Percentiles rank a stretch among this genome's conserved stretches.
Evolutionary conservation across 306 rosid genomes (phyloP).

Genomic region (Ormosia emarginata): DNA sequence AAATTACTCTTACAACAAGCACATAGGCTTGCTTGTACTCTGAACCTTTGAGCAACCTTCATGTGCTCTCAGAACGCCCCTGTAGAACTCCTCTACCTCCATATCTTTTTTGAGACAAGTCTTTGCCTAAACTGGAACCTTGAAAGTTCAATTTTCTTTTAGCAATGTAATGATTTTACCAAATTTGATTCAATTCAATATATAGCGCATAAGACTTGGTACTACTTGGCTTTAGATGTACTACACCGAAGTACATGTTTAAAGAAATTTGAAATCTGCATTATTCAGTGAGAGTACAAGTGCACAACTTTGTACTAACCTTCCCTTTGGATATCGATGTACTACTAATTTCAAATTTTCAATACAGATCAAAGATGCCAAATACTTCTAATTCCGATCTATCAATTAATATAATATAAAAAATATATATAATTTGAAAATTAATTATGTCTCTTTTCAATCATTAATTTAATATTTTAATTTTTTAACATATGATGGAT

Average conservation of each 20-base stretch:
- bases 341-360: not conserved
- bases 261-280: not conserved
- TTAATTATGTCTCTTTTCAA: too few species aligned
- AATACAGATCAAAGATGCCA: not conserved
- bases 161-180: not conserved
- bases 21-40: not conserved
- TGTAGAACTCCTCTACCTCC: slow-evolving; percentile 32
- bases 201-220: not conserved
- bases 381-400: not conserved
- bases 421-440: too few species aligned
- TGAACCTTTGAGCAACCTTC: not conserved
- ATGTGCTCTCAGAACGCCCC: slow-evolving; percentile 50
- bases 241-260: not conserved
- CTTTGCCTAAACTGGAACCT: not conserved
- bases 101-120: not conserved
- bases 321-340: not conserved
- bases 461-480: too few species aligned
- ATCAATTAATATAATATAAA: too few species aligned
- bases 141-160: not conserved
- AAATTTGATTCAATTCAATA: not conserved
- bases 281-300: not conserved
- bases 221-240: slow-evolving; percentile 2
- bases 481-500: too few species aligned
- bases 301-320: slow-evolving; percentile 17
- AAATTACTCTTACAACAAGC: not conserved